A percentile compares a stretch with the other conserved stretches of the same genome.
phyloP scores from a whole-genome alignment of 2,329 filamentous ascomycete species.

The Sporothrix dimorphospora region DNA sequence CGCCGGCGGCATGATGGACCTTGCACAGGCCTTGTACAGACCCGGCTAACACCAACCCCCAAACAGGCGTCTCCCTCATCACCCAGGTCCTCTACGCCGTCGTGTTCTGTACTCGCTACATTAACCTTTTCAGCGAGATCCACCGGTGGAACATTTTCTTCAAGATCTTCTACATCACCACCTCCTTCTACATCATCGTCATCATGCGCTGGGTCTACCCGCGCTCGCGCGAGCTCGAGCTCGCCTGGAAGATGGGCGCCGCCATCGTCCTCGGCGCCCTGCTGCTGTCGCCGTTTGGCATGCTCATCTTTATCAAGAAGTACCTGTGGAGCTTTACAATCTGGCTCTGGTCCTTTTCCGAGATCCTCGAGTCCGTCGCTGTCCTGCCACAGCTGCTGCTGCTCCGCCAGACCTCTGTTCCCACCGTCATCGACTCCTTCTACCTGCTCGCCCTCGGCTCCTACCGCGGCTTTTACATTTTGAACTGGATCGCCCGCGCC shows the following conservation, averaged over 20 bases:
- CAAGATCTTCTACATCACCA: conserved; percentile 86
- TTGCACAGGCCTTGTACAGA: not conserved
- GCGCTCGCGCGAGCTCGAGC: conserved; percentile 84
- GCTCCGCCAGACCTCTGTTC: conserved; percentile 90
- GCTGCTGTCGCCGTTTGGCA: conserved; percentile 70
- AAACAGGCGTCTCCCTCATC: conserved; percentile 84
- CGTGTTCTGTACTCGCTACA: conserved; percentile 86
- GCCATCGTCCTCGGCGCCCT: conserved; percentile 68
- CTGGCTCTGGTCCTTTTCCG: conserved; percentile 82
- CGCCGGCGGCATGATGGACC: not conserved
- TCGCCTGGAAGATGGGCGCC: conserved; percentile 88
- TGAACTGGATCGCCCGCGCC: conserved; percentile 83
- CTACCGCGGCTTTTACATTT: conserved; percentile 85
- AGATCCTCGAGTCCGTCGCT: conserved; percentile 88
- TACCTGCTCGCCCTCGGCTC: conserved; percentile 86
- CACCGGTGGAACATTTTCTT: conserved; percentile 74
- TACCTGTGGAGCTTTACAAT: conserved; percentile 52
- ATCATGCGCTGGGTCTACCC: conserved; percentile 87
- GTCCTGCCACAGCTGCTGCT: conserved; percentile 89
- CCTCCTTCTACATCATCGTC: conserved; percentile 82
- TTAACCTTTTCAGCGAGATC: conserved; percentile 71
- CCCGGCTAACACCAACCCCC: not conserved
- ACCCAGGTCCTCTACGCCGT: conserved; percentile 85
- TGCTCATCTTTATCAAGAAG: conserved; percentile 65
- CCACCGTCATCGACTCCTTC: conserved; percentile 95